phyloP scores from a whole-genome alignment of 2,329 filamentous ascomycete species.

The Apiospora aurea region DNA sequence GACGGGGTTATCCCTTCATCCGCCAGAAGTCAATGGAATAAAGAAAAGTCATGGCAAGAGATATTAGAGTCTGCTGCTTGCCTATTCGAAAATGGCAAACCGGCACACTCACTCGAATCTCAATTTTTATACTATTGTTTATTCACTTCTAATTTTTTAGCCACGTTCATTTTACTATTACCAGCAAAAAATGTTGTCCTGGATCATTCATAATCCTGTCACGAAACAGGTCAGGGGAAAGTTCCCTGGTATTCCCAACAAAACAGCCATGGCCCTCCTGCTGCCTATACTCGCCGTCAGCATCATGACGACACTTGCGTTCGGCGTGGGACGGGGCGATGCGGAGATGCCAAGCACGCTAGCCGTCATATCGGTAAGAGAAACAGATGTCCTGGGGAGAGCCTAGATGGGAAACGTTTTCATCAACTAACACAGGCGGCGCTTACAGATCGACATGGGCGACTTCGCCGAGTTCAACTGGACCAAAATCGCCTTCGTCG shows the following conservation, averaged over 20 bases:
- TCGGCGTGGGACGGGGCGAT: background rate
- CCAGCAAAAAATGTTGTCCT: background rate
- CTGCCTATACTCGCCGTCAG: background rate
- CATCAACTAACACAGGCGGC: background rate
- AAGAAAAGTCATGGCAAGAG: background rate
- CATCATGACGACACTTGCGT: background rate
- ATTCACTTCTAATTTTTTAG: background rate
- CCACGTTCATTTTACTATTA: background rate
- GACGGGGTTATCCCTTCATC: background rate
- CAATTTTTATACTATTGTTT: background rate
- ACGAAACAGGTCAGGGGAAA: background rate
- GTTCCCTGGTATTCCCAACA: background rate
- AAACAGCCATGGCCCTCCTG: background rate
- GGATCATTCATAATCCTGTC: background rate
- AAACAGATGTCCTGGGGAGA: background rate
- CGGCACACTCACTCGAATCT: background rate
- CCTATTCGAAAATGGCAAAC: no score
- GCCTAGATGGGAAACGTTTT: no score
- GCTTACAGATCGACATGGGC: background rate
- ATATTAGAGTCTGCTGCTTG: background rate
- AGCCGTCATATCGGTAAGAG: background rate
- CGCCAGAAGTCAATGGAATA: background rate
- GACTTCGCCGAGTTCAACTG: slow-evolving; percentile 11
- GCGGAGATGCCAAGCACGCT: background rate
- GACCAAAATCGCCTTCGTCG: slow-evolving; percentile 3